phyloP scores from a whole-genome alignment of 169 alveolate genomes.

The Nephromyces sp. region DNA sequence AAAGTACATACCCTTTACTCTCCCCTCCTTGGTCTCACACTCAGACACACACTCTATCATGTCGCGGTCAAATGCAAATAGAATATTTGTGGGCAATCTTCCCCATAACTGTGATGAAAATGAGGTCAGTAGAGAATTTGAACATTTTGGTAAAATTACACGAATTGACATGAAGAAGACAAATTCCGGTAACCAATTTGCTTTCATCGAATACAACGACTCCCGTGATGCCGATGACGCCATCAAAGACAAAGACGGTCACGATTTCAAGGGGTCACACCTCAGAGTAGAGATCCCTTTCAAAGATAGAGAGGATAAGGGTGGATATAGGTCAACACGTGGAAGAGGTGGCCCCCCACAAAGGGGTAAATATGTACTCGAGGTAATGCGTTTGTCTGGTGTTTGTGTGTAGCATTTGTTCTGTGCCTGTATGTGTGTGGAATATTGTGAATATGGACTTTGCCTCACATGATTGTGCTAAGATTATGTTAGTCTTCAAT shows the following conservation, averaged over 20 bases:
- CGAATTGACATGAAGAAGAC: slow-evolving; percentile 60
- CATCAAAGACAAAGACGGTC: slow-evolving; percentile 61
- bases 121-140: slow-evolving; percentile 64
- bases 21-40: no score
- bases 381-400: no score
- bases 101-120: slow-evolving; percentile 58
- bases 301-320: slow-evolving; percentile 41
- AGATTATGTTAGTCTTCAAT: no score
- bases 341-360: slow-evolving; percentile 28
- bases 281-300: slow-evolving; percentile 68
- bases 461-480: no score
- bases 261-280: slow-evolving; percentile 55
- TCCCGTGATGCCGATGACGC: slow-evolving; percentile 75
- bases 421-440: no score
- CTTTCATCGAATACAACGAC: slow-evolving; percentile 65
- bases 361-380: background rate
- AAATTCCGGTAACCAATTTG: slow-evolving; percentile 42
- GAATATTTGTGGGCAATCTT: slow-evolving; percentile 64
- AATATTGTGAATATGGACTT: no score
- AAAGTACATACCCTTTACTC: no score
- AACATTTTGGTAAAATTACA: slow-evolving; percentile 53
- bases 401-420: no score
- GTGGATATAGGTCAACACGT: slow-evolving; percentile 38
- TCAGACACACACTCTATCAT: no score
- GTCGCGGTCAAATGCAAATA: no score